Percentiles rank a stretch among this genome's conserved stretches.
These are phyloP conservation scores for Colletotrichum paranaense DNA, from an alignment of 2,329 filamentous ascomycete species.

Conservation along the genomic window DNA sequence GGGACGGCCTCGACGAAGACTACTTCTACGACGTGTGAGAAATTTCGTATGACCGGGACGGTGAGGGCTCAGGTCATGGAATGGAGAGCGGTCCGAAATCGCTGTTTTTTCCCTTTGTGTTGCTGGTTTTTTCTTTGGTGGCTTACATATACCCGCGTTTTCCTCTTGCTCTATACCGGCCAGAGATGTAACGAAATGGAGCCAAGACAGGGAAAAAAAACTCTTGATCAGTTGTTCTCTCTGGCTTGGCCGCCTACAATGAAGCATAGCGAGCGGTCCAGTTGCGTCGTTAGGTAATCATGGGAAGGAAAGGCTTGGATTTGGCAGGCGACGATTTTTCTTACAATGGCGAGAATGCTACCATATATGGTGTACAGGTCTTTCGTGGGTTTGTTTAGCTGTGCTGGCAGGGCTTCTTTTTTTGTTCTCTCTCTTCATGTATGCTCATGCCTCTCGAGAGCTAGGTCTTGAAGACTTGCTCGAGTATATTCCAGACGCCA, in stretches of 20 bases:
- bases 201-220: background rate
- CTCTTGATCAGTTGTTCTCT: background rate
- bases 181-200: constrained; percentile 25
- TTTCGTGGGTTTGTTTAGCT: constrained; percentile 2
- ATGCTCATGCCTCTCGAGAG: constrained; percentile 11
- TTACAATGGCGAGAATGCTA: background rate
- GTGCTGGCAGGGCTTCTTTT: constrained; percentile 12
- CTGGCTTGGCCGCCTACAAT: constrained; percentile 8
- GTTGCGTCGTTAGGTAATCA: constrained; percentile 13
- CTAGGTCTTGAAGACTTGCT: constrained; percentile 26
- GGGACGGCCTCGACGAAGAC: constrained; percentile 89
- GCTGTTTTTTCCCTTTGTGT: constrained; percentile 22
- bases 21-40: constrained; percentile 87
- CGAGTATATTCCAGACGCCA: constrained; percentile 22
- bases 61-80: background rate
- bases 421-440: background rate
- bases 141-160: constrained; percentile 33
- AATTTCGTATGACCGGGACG: background rate
- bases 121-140: constrained; percentile 3
- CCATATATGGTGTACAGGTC: background rate
- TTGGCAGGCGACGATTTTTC: background rate
- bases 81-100: background rate
- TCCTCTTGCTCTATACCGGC: constrained; percentile 16
- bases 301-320: constrained; percentile 3
- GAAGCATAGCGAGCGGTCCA: constrained; percentile 32